Conservation (phyloP, 129 eudicot species). For the Smallanthus sonchifolius region DNA sequence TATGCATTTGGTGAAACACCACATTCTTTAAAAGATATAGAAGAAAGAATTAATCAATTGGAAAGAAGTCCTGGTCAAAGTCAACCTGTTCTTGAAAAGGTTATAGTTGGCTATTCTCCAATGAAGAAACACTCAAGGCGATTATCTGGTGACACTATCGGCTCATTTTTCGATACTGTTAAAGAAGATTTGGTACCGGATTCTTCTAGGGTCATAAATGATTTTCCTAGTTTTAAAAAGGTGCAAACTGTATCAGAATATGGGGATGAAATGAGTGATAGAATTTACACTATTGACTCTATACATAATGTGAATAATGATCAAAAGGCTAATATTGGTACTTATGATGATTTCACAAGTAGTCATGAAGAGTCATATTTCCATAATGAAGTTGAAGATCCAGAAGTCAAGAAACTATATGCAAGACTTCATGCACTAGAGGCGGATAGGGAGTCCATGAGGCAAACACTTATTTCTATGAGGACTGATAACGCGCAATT, state of each 20-base stretch:
- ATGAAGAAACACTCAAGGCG: slow-evolving; percentile 60
- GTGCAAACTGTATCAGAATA: slow-evolving; percentile 58
- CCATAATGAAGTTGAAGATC: slow-evolving; percentile 46
- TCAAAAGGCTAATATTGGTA: slow-evolving; percentile 45
- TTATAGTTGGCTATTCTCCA: slow-evolving; percentile 74
- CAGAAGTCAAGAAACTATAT: slow-evolving; percentile 72
- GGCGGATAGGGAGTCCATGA: slow-evolving; percentile 95
- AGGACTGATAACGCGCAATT: slow-evolving; percentile 94
- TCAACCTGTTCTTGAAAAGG: slow-evolving; percentile 71
- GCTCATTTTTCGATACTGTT: slow-evolving; percentile 30
- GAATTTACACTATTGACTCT: slow-evolving; percentile 76
- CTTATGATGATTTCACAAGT: slow-evolving; percentile 46
- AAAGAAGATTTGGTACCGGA: slow-evolving; percentile 42
- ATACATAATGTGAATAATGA: slow-evolving; percentile 54
- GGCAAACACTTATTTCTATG: slow-evolving; percentile 80
- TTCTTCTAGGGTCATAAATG: slow-evolving; percentile 17
- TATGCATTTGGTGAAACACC: slow-evolving; percentile 87
- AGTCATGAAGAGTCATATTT: slow-evolving; percentile 56
- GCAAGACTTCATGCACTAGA: slow-evolving; percentile 91
- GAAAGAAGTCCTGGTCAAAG: slow-evolving; percentile 56
- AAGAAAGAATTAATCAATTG: slow-evolving; percentile 62
- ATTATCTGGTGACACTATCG: slow-evolving; percentile 49
- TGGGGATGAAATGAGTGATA: slow-evolving; percentile 80
- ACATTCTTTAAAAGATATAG: slow-evolving; percentile 60
- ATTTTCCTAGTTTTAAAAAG: slow-evolving; percentile 42